A percentile compares a stretch with the other conserved stretches of the same genome.
Evolutionary conservation across 2,329 filamentous ascomycete genomes (phyloP).

Genomic region (Cladosporium oxysporum): DNA sequence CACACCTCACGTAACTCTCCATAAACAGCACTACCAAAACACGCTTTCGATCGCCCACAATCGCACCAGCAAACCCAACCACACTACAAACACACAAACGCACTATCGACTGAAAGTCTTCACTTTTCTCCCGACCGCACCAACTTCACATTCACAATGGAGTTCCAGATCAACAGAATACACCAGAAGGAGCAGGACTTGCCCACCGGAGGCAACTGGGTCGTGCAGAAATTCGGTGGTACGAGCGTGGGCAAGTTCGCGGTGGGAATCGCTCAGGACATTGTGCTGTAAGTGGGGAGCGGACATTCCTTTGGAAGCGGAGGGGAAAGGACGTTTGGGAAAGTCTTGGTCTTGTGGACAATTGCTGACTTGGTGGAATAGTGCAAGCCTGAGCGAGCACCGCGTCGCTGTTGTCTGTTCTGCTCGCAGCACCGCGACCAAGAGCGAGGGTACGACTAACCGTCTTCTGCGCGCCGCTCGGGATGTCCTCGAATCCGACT

Average conservation of each 20-base stretch:
- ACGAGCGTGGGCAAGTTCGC: slow-evolving; percentile 96
- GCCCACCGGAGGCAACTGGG: slow-evolving; percentile 62
- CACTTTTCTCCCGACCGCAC: neutral
- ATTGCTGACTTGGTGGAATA: slow-evolving; percentile 28
- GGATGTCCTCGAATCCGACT: slow-evolving; percentile 45
- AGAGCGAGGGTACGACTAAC: slow-evolving; percentile 92
- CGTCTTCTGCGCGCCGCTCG: slow-evolving; percentile 56
- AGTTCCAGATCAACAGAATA: slow-evolving; percentile 35
- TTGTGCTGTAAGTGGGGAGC: slow-evolving; percentile 55
- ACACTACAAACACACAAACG: neutral
- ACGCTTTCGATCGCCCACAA: neutral
- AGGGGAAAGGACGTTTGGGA: slow-evolving; percentile 9
- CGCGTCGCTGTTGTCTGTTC: slow-evolving; percentile 93
- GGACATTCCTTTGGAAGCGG: slow-evolving; percentile 4
- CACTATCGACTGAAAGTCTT: neutral
- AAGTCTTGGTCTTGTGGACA: slow-evolving; percentile 5
- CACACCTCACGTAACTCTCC: neutral
- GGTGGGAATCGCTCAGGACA: slow-evolving; percentile 57
- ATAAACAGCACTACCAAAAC: neutral
- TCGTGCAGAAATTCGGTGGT: slow-evolving; percentile 93
- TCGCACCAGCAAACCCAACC: slow-evolving; percentile 1
- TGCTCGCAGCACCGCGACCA: slow-evolving; percentile 89
- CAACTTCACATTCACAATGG: slow-evolving; percentile 19
- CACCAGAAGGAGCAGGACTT: slow-evolving; percentile 49
- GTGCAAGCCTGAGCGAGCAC: slow-evolving; percentile 60